Percentiles rank a stretch among this genome's conserved stretches.
Evolutionary conservation across 192 early-diverging fungal species (phyloP).

Genomic region (Spizellomyces punctatus): DNA sequence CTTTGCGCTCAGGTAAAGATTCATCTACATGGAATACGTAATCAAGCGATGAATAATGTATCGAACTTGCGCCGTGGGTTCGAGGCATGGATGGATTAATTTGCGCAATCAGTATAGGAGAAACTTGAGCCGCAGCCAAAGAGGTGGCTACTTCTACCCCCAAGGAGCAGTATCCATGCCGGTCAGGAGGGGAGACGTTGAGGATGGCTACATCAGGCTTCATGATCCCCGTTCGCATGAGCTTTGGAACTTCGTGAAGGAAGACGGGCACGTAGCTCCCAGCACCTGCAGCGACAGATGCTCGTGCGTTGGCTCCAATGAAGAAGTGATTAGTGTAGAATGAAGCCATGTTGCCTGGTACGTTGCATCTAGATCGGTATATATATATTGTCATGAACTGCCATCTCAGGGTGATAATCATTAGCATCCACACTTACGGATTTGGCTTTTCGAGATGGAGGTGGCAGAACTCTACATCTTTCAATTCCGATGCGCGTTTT

Average conservation of each 20-base stretch:
- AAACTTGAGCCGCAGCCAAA: slow-evolving; percentile 46
- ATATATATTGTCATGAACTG: too few relatives aligned
- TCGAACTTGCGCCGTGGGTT: slow-evolving; percentile 45
- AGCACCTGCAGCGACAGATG: slow-evolving; percentile 35
- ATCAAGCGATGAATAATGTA: slow-evolving; percentile 49
- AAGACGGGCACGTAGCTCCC: slow-evolving; percentile 44
- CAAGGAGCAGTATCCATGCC: slow-evolving; percentile 51
- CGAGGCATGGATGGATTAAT: slow-evolving; percentile 50
- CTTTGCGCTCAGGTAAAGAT: too few relatives aligned
- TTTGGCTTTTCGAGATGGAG: slow-evolving; percentile 48
- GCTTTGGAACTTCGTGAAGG: slow-evolving; percentile 37
- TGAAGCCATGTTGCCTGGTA: neutral
- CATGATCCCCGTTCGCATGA: slow-evolving; percentile 36
- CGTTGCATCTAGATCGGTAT: too few relatives aligned
- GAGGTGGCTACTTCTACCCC: slow-evolving; percentile 40
- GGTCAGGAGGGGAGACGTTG: slow-evolving; percentile 53
- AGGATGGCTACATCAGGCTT: slow-evolving; percentile 52
- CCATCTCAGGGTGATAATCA: too few relatives aligned
- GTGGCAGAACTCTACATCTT: slow-evolving; percentile 43
- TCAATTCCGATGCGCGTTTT: slow-evolving; percentile 34
- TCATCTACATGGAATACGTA: slow-evolving; percentile 45
- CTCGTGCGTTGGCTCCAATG: slow-evolving; percentile 43
- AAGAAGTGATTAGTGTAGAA: slow-evolving; percentile 57
- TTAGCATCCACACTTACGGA: slow-evolving; percentile 29
- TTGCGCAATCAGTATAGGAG: slow-evolving; percentile 48